Percentiles rank a stretch among this genome's conserved stretches.
phyloP scores from a whole-genome alignment of 2,329 filamentous ascomycete species.

The Diaporthe sp. region DNA sequence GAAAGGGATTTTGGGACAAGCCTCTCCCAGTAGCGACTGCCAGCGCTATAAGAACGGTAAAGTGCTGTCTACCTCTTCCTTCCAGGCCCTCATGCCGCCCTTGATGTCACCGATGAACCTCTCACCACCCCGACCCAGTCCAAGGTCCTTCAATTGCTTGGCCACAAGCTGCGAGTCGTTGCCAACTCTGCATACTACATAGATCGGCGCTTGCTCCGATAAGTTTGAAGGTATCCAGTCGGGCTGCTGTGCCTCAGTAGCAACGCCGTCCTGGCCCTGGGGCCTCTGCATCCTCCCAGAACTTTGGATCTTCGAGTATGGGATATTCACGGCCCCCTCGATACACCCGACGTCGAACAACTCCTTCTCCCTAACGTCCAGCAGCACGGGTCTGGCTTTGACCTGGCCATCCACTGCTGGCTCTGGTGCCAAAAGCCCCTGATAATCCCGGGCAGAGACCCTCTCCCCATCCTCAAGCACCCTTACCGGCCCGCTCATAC shows the following conservation, averaged over 20 bases:
- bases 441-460: slow-evolving; percentile 74
- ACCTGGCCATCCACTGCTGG: background rate
- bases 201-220: slow-evolving; percentile 67
- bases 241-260: background rate
- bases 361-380: slow-evolving; percentile 88
- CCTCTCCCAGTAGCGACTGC: background rate
- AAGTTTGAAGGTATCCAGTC: slow-evolving; percentile 45
- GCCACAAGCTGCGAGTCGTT: slow-evolving; percentile 83
- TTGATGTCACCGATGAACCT: slow-evolving; percentile 77
- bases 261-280: background rate
- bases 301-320: slow-evolving; percentile 65
- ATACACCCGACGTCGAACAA: slow-evolving; percentile 87
- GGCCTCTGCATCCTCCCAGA: slow-evolving; percentile 41
- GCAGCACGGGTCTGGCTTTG: slow-evolving; percentile 64
- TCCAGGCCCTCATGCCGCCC: slow-evolving; percentile 82
- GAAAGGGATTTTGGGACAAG: background rate
- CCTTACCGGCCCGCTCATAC: slow-evolving; percentile 61
- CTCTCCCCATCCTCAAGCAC: slow-evolving; percentile 75
- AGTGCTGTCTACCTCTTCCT: slow-evolving; percentile 71
- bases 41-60: slow-evolving; percentile 64
- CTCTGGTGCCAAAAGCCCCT: slow-evolving; percentile 41
- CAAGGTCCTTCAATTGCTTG: slow-evolving; percentile 73
- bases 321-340: slow-evolving; percentile 80
- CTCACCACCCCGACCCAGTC: slow-evolving; percentile 62
- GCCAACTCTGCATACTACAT: slow-evolving; percentile 79